A percentile compares a stretch with the other conserved stretches of the same genome.
Conservation (phyloP, 768 basidiomycete genomes). For the Naganishia kalamii region DNA sequence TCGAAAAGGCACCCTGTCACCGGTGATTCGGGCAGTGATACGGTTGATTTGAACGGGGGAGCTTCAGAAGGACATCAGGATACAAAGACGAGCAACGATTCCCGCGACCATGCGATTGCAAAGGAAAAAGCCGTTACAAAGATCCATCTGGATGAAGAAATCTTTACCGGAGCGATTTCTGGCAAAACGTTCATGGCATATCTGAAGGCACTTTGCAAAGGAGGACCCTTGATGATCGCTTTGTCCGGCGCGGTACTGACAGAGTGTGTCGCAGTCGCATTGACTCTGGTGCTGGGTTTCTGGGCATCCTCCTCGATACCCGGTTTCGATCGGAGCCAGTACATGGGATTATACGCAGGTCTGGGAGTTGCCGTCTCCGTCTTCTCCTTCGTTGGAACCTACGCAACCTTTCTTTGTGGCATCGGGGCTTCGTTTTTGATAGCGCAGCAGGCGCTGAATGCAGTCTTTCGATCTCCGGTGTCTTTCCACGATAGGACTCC, state of each 20-base stretch:
- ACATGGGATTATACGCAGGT: slow-evolving; percentile 58
- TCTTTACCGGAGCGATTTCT: slow-evolving; percentile 54
- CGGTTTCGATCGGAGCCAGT: slow-evolving; percentile 58
- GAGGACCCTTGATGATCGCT: slow-evolving; percentile 51
- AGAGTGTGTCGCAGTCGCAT: slow-evolving; percentile 58
- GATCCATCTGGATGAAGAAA: slow-evolving; percentile 57
- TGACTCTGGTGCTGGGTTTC: slow-evolving; percentile 65
- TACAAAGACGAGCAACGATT: background rate
- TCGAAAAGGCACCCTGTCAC: slow-evolving; percentile 23
- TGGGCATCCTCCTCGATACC: slow-evolving; percentile 60
- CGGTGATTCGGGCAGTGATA: slow-evolving; percentile 30
- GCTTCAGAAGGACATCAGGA: background rate
- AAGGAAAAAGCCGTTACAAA: slow-evolving; percentile 1
- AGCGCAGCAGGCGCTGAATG: slow-evolving; percentile 56
- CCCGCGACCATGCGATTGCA: background rate
- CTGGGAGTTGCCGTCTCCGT: slow-evolving; percentile 16
- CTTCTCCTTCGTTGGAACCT: slow-evolving; percentile 27
- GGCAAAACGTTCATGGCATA: slow-evolving; percentile 55
- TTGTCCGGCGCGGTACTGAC: slow-evolving; percentile 49
- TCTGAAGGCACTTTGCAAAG: slow-evolving; percentile 43
- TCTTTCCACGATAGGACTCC: slow-evolving; percentile 67
- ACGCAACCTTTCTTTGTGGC: slow-evolving; percentile 36
- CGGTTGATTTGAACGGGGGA: slow-evolving; percentile 22
- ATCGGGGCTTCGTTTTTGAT: slow-evolving; percentile 50
- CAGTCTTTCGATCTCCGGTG: slow-evolving; percentile 58